These are phyloP conservation scores for Carex scoparia DNA, from an alignment of 176 grass and related monocot species.

Conservation along the genomic window DNA sequence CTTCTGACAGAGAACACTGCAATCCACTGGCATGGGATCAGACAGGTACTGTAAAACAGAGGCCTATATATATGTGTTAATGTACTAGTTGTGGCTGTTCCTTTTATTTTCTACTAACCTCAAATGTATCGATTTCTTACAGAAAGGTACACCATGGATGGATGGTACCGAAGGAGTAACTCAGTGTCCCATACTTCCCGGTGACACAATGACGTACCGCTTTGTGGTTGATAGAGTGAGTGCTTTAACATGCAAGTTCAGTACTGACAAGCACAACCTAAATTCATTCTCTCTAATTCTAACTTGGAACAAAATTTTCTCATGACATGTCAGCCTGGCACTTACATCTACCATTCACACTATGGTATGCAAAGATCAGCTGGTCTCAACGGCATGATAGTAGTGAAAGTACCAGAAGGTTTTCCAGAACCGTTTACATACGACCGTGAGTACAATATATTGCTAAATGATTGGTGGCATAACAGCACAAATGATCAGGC, in stretches of 20 bases:
- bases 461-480: constrained; percentile 93
- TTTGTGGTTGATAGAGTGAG: constrained; percentile 73
- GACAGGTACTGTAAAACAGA: constrained; percentile 35
- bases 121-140: not conserved
- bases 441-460: constrained; percentile 47
- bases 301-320: not conserved
- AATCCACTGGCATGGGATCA: constrained; percentile 89
- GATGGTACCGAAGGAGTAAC: constrained; percentile 84
- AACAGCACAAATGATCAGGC: constrained; percentile 70
- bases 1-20: constrained; percentile 74
- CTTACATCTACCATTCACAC: constrained; percentile 80
- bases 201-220: constrained; percentile 55
- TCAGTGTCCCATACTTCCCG: constrained; percentile 57
- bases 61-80: not conserved
- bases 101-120: not conserved
- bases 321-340: constrained; percentile 27
- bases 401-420: constrained; percentile 24
- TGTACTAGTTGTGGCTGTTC: not conserved
- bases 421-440: constrained; percentile 50
- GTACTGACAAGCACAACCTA: not conserved
- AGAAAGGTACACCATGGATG: constrained; percentile 71
- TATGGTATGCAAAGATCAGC: constrained; percentile 87
- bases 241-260: not conserved
- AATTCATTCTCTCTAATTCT: not conserved
- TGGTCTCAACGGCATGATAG: constrained; percentile 69